Percentiles rank a stretch among this genome's conserved stretches.
phyloP scores from a whole-genome alignment of 169 alveolate genomes.

The Plasmodium vivax region DNA sequence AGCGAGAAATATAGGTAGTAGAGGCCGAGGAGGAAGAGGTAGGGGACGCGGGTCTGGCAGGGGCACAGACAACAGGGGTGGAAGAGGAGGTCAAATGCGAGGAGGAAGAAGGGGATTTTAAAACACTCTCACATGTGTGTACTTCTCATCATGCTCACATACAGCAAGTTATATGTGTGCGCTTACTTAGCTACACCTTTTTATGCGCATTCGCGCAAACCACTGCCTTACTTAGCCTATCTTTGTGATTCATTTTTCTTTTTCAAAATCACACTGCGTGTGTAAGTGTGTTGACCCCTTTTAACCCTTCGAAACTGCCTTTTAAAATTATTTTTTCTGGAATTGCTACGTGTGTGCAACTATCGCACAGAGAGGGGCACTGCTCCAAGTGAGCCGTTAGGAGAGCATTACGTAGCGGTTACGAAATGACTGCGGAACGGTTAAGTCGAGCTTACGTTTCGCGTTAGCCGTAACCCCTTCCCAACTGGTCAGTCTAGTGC shows the following conservation, averaged over 20 bases:
- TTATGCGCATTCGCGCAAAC: not conserved
- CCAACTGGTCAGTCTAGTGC: not conserved
- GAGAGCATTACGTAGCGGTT: not conserved
- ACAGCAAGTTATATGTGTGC: conserved; percentile 3
- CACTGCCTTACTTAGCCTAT: not conserved
- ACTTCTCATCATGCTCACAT: not conserved
- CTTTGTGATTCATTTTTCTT: conserved; percentile 4
- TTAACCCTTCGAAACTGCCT: not conserved
- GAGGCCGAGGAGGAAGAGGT: conserved; percentile 68
- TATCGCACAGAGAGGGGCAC: not conserved
- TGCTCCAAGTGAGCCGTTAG: not conserved
- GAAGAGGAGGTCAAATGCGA: conserved; percentile 14
- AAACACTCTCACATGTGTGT: not conserved
- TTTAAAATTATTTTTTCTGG: not conserved
- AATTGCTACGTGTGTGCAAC: not conserved
- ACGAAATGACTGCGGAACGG: not conserved
- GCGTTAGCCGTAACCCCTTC: not conserved
- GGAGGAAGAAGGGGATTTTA: conserved; percentile 29
- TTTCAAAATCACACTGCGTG: not conserved
- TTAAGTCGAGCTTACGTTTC: not conserved
- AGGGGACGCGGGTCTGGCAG: conserved; percentile 25
- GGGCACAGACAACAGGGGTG: conserved; percentile 30
- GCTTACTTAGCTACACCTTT: not conserved
- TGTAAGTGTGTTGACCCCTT: not conserved
- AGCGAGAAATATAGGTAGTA: conserved; percentile 26